Base-by-base conservation (phyloP, 805 yeast genomes). In the Ogataea populi-albae region DNA sequence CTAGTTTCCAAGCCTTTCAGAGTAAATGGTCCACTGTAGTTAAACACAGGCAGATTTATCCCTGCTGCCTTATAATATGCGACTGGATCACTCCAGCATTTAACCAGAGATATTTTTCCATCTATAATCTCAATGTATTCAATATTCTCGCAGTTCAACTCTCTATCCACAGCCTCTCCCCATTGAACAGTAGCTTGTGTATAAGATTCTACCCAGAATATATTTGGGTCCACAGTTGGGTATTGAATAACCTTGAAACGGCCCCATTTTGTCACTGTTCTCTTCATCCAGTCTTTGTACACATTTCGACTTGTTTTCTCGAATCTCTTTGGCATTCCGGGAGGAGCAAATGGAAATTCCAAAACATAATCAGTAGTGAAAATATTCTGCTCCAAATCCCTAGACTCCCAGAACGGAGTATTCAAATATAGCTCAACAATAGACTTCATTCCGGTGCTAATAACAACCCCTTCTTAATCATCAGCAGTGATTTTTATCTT, bases 21-120 rank as follows among this genome's bases (percentile, higher is more conserved):
- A 6, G 19, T 32, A 33, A 17, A 11, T 33, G 30, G 31, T 17
- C 32, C 36, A 10, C 16, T n/a, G 24, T 26, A 33, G 17, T 33
- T 15, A 15, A 33, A 26, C 6, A 33, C 36, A 17, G 36, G 32
- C 11, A 26, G 22, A 19, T 33, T 33, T 7, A 26, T 33, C 6
- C 36, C 36, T 7, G 36, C 36, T 26, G 36, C 36, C 12, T 7
- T 26, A 12, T 33, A 33, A 5, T 8, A 26, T 11, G 36, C 36
- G 6, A 33, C 22, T n/a, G 36, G 36, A 17, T 33, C 36, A 11
- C 14, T 17, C 36, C 32, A 33, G 17, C 32, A 26, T 16, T 23
- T 25, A 18, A 26, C 32, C n/a, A 33, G 17, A 6, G 36, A 25
- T 17, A 33, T 19, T 26, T 33, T 33, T 10, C 27, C 35, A 15